Evolutionary conservation across 1,139 yeast genomes (phyloP).

Genomic region (Taphrina confusa): DNA sequence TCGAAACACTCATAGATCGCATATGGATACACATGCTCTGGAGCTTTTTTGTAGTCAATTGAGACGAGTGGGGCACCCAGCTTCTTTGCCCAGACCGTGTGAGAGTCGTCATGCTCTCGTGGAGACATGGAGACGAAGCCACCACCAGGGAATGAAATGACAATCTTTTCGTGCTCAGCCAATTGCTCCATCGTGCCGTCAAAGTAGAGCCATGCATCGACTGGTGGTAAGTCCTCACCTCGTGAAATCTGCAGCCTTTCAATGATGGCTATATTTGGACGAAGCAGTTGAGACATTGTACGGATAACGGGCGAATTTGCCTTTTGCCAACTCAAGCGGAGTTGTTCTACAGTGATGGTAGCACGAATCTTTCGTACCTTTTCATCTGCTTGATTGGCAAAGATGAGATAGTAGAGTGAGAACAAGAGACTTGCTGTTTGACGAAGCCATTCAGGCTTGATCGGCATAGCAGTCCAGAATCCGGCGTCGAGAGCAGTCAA

Average conservation of each 20-base stretch:
- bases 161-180: constrained; percentile 38
- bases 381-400: constrained; percentile 43
- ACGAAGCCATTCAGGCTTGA: constrained; percentile 39
- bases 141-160: constrained; percentile 42
- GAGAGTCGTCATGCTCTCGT: constrained; percentile 41
- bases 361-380: constrained; percentile 41
- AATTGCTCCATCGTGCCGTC: constrained; percentile 41
- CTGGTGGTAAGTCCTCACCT: constrained; percentile 34
- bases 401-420: constrained; percentile 41
- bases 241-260: constrained; percentile 36
- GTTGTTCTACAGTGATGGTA: constrained; percentile 40
- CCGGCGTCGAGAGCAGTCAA: constrained; percentile 43
- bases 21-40: constrained; percentile 57
- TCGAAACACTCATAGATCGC: constrained; percentile 55
- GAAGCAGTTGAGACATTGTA: constrained; percentile 36
- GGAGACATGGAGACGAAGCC: constrained; percentile 43
- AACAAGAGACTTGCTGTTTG: constrained; percentile 41
- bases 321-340: constrained; percentile 43
- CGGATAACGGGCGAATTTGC: constrained; percentile 40
- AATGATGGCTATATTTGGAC: constrained; percentile 39
- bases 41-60: constrained; percentile 47
- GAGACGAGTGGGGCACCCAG: constrained; percentile 41
- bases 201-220: constrained; percentile 40
- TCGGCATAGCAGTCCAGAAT: constrained; percentile 44
- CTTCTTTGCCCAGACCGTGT: constrained; percentile 41